phyloP scores from a whole-genome alignment of 2,329 filamentous ascomycete genomes.

The Arthroderma sp. region DNA sequence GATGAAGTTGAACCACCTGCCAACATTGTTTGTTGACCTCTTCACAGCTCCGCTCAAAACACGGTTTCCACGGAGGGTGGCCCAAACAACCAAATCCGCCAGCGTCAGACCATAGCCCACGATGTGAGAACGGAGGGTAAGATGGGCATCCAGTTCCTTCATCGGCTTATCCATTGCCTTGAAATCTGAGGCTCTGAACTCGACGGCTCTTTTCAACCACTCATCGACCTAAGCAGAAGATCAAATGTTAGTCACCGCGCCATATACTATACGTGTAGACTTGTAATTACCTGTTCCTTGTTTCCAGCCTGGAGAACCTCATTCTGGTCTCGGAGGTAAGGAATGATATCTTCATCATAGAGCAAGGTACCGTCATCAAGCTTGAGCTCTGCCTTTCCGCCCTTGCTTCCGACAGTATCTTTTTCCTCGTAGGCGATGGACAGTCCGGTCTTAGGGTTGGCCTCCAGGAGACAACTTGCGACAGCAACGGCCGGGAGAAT shows the following conservation, averaged over 20 bases:
- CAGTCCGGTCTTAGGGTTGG: conserved; percentile 10
- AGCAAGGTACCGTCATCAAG: conserved; percentile 10
- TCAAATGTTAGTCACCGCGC: background rate
- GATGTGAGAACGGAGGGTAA: conserved; percentile 16
- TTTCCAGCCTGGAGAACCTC: conserved; percentile 11
- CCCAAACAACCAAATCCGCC: conserved; percentile 17
- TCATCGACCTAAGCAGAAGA: conserved; percentile 13
- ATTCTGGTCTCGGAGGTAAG: conserved; percentile 13
- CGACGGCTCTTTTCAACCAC: conserved; percentile 14
- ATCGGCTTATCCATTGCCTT: conserved; percentile 16
- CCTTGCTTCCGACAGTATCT: conserved; percentile 13
- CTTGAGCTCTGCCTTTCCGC: conserved; percentile 13
- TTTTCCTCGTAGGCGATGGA: conserved; percentile 12
- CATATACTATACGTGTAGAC: background rate
- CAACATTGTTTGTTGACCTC: conserved; percentile 9
- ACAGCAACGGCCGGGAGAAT: conserved; percentile 14
- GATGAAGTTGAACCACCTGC: conserved; percentile 18
- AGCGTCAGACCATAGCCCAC: conserved; percentile 16
- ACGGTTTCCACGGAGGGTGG: conserved; percentile 17
- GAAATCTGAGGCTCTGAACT: conserved; percentile 13
- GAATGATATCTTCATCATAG: conserved; percentile 15
- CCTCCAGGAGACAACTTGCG: conserved; percentile 13
- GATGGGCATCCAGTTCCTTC: conserved; percentile 17
- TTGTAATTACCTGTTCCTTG: conserved; percentile 11
- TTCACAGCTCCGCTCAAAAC: conserved; percentile 13